These are phyloP conservation scores for Aspergillus ochraceoroseus DNA, from an alignment of 2,329 filamentous ascomycete genomes.

Conservation along the genomic window DNA sequence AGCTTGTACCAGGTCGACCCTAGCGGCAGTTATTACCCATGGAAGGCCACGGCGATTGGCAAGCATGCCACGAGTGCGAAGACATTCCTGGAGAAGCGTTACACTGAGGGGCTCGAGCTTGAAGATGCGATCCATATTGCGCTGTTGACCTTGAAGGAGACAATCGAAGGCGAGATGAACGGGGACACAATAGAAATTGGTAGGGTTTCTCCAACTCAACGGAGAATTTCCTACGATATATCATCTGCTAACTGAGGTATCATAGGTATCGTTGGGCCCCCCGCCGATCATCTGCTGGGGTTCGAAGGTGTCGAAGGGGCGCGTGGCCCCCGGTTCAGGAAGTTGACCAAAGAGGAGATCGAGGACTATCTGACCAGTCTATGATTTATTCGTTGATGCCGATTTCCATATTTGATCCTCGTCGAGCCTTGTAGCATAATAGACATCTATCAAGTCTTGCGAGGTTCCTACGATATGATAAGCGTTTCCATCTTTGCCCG, in stretches of 20 bases:
- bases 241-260: constrained; percentile 7
- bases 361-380: constrained; percentile 99
- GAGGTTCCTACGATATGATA: constrained; percentile 16
- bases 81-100: constrained; percentile 98
- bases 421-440: constrained; percentile 27
- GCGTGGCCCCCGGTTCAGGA: constrained; percentile 44
- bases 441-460: constrained; percentile 25
- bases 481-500: neutral
- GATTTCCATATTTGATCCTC: constrained; percentile 15
- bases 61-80: constrained; percentile 98
- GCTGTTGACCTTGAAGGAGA: constrained; percentile 94
- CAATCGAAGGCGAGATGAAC: constrained; percentile 99
- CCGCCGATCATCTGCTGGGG: constrained; percentile 86
- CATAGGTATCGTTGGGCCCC: constrained; percentile 85
- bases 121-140: constrained; percentile 99
- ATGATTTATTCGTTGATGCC: constrained; percentile 48
- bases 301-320: constrained; percentile 53
- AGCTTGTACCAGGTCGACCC: constrained; percentile 99
- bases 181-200: constrained; percentile 98
- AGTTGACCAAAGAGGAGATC: constrained; percentile 95
- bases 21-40: constrained; percentile 97
- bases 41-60: constrained; percentile 98
- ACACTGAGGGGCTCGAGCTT: constrained; percentile 92
- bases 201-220: constrained; percentile 48
- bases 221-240: neutral